These are phyloP conservation scores for Vitis hybrid DNA, from an alignment of 177 flowering plant species.

Conservation along the genomic window DNA sequence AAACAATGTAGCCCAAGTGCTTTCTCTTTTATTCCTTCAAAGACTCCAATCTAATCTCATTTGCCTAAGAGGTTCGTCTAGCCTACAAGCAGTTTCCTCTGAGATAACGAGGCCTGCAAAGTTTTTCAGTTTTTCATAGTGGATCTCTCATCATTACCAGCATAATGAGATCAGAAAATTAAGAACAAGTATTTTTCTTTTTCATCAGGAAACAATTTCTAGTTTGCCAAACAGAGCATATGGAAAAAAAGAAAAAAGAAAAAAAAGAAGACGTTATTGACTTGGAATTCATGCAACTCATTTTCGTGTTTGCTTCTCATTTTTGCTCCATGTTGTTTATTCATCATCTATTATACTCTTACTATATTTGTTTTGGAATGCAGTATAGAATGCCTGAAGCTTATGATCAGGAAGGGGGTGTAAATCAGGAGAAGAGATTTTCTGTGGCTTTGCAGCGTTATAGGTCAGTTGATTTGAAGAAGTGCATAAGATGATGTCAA, in stretches of 20 bases:
- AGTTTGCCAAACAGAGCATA: too few relatives aligned
- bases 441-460: slow-evolving; percentile 83
- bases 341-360: not conserved
- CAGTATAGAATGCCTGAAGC: slow-evolving; percentile 98
- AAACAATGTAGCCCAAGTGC: too few relatives aligned
- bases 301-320: not conserved
- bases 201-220: too few relatives aligned
- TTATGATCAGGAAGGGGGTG: slow-evolving; percentile 81
- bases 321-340: not conserved
- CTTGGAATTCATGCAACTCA: not conserved
- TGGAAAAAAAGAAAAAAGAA: not conserved
- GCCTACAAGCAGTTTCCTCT: too few relatives aligned
- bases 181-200: too few relatives aligned
- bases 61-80: too few relatives aligned
- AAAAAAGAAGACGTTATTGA: not conserved
- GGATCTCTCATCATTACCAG: too few relatives aligned
- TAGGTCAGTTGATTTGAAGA: slow-evolving; percentile 45
- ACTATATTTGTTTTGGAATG: slow-evolving; percentile 16
- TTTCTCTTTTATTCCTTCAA: too few relatives aligned
- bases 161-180: too few relatives aligned
- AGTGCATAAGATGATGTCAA: not conserved
- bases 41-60: too few relatives aligned
- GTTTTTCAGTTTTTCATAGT: too few relatives aligned
- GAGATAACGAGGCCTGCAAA: too few relatives aligned
- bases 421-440: slow-evolving; percentile 93